Evolutionary conservation across 192 early-diverging fungal genomes (phyloP).

Genomic region (Mortierella alpina): DNA sequence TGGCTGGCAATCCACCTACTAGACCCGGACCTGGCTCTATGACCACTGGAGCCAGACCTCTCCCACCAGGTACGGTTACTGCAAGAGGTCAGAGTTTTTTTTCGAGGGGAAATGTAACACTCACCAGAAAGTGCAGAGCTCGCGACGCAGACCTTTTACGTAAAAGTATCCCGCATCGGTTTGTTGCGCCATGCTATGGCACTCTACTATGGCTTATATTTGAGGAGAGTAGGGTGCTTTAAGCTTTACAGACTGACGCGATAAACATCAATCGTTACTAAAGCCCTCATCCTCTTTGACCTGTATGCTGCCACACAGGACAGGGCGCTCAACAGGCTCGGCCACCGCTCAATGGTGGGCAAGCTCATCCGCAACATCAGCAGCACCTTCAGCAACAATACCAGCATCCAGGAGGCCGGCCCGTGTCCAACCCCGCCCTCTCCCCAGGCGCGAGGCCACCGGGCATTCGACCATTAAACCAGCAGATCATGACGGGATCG

Average conservation of each 20-base stretch:
- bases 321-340: slow-evolving; percentile 8
- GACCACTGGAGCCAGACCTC: slow-evolving; percentile 13
- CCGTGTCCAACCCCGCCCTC: not conserved
- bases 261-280: too few relatives aligned
- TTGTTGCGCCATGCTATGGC: too few relatives aligned
- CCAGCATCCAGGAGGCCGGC: slow-evolving; percentile 25
- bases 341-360: slow-evolving; percentile 16
- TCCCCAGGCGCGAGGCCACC: slow-evolving; percentile 7
- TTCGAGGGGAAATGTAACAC: too few relatives aligned
- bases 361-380: slow-evolving; percentile 2
- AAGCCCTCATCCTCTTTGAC: too few relatives aligned
- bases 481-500: slow-evolving; percentile 23
- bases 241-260: too few relatives aligned
- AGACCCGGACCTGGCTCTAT: slow-evolving; percentile 14
- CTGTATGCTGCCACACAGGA: slow-evolving; percentile 14
- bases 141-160: too few relatives aligned
- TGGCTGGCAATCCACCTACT: slow-evolving; percentile 11
- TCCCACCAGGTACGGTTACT: slow-evolving; percentile 18
- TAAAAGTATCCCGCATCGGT: too few relatives aligned
- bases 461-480: slow-evolving; percentile 20
- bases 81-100: too few relatives aligned
- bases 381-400: slow-evolving; percentile 21
- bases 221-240: too few relatives aligned
- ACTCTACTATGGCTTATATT: too few relatives aligned
- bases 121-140: too few relatives aligned